Evolutionary conservation across 495 filamentous ascomycete genomes (phyloP).

Genomic region (Parachaetomium inaequale): DNA sequence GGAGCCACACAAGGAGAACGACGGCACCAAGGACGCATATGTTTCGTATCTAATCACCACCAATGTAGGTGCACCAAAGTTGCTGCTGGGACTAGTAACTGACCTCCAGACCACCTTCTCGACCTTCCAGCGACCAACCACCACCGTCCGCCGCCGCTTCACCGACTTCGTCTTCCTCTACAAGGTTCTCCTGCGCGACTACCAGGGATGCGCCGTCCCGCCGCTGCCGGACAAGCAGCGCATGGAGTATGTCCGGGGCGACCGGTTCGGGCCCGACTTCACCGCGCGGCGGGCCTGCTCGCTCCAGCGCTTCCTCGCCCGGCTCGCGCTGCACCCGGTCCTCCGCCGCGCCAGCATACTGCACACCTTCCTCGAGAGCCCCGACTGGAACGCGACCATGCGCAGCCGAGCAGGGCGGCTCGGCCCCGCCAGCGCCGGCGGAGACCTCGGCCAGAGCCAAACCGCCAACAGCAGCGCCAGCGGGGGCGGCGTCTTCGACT

Average conservation of each 20-base stretch:
- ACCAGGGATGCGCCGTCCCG: conserved; percentile 86
- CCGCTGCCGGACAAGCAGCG: conserved; percentile 97
- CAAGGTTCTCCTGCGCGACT: conserved; percentile 81
- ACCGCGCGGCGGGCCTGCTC: conserved; percentile 87
- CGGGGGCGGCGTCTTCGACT: conserved; percentile 74
- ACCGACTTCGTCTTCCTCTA: conserved; percentile 97
- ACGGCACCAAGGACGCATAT: conserved; percentile 96
- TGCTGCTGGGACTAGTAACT: conserved; percentile 12
- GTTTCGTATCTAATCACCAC: conserved; percentile 94
- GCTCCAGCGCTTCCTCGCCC: conserved; percentile 84
- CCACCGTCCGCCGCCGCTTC: conserved; percentile 80
- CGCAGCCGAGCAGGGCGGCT: conserved; percentile 62
- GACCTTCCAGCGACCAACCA: conserved; percentile 76
- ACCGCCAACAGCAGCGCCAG: conserved; percentile 13
- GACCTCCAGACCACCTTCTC: conserved; percentile 80
- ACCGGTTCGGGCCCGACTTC: conserved; percentile 92
- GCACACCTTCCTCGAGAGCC: conserved; percentile 82
- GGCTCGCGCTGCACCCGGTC: conserved; percentile 81
- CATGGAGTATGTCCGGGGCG: conserved; percentile 95
- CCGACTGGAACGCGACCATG: conserved; percentile 97
- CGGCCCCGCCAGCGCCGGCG: conserved; percentile 29
- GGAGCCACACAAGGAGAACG: conserved; percentile 83
- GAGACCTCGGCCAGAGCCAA: conserved; percentile 14
- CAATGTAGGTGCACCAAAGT: conserved; percentile 54
- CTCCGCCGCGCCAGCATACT: conserved; percentile 80